A percentile compares a stretch with the other conserved stretches of the same genome.
These are phyloP conservation scores for Suillus americanus DNA, from an alignment of 768 basidiomycete species.

Conservation along the genomic window DNA sequence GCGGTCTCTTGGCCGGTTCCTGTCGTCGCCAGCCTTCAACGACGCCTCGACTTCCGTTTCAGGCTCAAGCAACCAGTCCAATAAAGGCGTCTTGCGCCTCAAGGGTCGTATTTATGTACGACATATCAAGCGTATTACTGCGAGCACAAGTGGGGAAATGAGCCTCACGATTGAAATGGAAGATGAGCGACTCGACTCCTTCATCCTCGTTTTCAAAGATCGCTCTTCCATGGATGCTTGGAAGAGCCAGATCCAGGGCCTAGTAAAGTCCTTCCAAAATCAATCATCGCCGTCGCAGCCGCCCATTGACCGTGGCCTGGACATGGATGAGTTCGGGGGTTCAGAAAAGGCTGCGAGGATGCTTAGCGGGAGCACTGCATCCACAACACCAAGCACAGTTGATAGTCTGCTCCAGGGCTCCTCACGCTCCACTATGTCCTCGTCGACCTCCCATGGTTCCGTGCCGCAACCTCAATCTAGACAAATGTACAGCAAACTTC, in stretches of 20 bases:
- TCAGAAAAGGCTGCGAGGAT: slow-evolving; percentile 75
- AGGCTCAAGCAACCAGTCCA: slow-evolving; percentile 30
- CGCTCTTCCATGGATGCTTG: slow-evolving; percentile 86
- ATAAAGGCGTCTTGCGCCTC: slow-evolving; percentile 76
- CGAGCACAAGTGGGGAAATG: slow-evolving; percentile 80
- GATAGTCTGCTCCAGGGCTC: slow-evolving; percentile 68
- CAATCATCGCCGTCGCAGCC: slow-evolving; percentile 42
- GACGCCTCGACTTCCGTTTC: slow-evolving; percentile 47
- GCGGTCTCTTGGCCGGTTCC: slow-evolving; percentile 70
- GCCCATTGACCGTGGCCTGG: slow-evolving; percentile 40
- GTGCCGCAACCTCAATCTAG: slow-evolving; percentile 38
- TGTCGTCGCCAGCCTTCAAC: slow-evolving; percentile 61
- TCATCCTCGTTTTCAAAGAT: slow-evolving; percentile 95
- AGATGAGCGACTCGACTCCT: slow-evolving; percentile 89
- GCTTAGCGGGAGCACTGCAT: slow-evolving; percentile 71
- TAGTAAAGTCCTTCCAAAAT: slow-evolving; percentile 71
- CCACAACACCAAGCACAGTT: slow-evolving; percentile 57
- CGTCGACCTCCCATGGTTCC: slow-evolving; percentile 71
- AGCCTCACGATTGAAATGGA: slow-evolving; percentile 98
- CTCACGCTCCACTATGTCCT: slow-evolving; percentile 69
- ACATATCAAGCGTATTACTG: slow-evolving; percentile 88
- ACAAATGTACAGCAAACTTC: slow-evolving; percentile 45
- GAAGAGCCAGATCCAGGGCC: slow-evolving; percentile 77
- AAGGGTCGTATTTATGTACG: slow-evolving; percentile 96
- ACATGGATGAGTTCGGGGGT: slow-evolving; percentile 78